A percentile compares a stretch with the other conserved stretches of the same genome.
phyloP scores from a whole-genome alignment of 1,284 basidiomycete species.

The Pseudozyma sp. region DNA sequence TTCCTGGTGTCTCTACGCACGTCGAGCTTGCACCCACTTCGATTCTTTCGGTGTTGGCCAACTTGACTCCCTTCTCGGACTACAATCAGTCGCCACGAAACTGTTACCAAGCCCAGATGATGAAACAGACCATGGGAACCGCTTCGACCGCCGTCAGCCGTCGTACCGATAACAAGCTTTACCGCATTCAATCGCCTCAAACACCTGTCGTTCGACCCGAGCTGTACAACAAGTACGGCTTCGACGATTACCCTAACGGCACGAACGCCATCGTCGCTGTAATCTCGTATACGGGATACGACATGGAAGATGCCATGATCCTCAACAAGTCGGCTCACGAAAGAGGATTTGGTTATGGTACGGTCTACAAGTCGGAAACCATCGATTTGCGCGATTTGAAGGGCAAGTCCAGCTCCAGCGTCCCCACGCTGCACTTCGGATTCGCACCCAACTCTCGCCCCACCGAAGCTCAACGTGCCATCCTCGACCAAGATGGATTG shows the following conservation, averaged over 20 bases:
- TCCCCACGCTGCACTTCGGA: conserved; percentile 77
- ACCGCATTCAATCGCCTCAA: conserved; percentile 93
- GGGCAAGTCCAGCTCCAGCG: conserved; percentile 70
- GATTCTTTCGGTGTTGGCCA: conserved; percentile 83
- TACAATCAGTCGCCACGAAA: conserved; percentile 84
- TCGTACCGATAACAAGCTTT: conserved; percentile 98
- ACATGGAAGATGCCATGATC: conserved; percentile 99
- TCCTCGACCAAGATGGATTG: conserved; percentile 86
- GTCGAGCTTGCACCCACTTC: conserved; percentile 95
- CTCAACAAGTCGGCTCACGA: conserved; percentile 99
- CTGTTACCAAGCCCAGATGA: conserved; percentile 87
- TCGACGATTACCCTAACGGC: conserved; percentile 98
- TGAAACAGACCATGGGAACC: conserved; percentile 99
- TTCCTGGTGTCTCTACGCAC: conserved; percentile 81
- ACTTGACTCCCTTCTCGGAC: conserved; percentile 81
- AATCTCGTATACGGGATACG: conserved; percentile 99
- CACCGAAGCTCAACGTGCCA: conserved; percentile 70
- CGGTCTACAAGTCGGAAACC: conserved; percentile 94
- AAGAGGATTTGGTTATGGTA: conserved; percentile 96
- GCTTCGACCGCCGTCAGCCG: conserved; percentile 90
- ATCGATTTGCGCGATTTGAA: conserved; percentile 85
- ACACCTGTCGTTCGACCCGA: conserved; percentile 92
- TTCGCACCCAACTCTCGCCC: conserved; percentile 73
- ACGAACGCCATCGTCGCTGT: conserved; percentile 98
- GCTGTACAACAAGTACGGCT: conserved; percentile 94